phyloP scores from a whole-genome alignment of 2,329 filamentous ascomycete species.

The Aspergillus brasiliensis region DNA sequence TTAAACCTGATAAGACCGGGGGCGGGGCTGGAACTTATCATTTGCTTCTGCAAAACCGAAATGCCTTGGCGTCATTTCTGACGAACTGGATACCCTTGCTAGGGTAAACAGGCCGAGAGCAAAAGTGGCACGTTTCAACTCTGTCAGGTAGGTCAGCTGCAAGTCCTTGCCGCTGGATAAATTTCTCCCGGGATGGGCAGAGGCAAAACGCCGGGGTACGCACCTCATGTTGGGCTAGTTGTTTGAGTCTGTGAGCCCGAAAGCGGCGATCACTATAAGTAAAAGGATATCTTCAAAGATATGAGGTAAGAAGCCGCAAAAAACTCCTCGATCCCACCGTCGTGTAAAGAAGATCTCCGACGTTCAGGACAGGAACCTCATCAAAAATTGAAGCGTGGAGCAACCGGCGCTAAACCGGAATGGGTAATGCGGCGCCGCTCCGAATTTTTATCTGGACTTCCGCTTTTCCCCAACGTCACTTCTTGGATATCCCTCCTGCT shows the following conservation, averaged over 20 bases:
- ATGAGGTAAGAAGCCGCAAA: background rate
- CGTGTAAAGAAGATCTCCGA: conserved; percentile 17
- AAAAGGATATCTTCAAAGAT: background rate
- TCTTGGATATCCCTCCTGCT: conserved; percentile 15
- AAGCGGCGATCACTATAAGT: background rate
- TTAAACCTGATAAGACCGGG: background rate
- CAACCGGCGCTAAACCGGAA: conserved; percentile 37
- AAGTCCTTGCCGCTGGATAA: background rate
- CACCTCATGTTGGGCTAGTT: conserved; percentile 26
- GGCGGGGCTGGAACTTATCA: conserved; percentile 35
- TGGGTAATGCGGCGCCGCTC: conserved; percentile 30
- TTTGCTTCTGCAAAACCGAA: conserved; percentile 69
- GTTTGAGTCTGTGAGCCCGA: background rate
- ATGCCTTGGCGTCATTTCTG: conserved; percentile 45
- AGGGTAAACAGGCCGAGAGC: conserved; percentile 66
- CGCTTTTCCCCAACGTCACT: conserved; percentile 20
- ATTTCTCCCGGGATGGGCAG: background rate
- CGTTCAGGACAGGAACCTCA: conserved; percentile 20
- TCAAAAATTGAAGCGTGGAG: conserved; percentile 30
- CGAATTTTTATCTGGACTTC: conserved; percentile 42
- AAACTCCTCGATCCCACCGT: conserved; percentile 7
- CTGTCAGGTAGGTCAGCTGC: conserved; percentile 21
- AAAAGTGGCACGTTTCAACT: conserved; percentile 70
- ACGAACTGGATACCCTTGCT: conserved; percentile 68
- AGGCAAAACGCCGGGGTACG: background rate